Base-by-base conservation (phyloP, 805 yeast genomes). In the Sugiyamaella qingdaonensis region DNA sequence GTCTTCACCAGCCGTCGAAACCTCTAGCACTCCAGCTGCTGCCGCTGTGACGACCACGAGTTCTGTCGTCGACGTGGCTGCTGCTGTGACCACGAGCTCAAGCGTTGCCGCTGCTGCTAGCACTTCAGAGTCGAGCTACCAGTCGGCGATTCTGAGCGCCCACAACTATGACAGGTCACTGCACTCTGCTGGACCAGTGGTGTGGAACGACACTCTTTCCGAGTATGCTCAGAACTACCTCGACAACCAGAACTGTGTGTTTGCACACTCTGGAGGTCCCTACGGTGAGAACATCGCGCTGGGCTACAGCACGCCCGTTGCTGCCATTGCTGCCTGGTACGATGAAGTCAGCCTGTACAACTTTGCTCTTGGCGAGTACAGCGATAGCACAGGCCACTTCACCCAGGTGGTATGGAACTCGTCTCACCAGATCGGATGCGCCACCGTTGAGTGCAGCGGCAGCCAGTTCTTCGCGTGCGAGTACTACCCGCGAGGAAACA, bases 281-380 rank as follows among this genome's bases (percentile, higher is more conserved):
- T 83, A 81, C 67, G 95, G 95, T 52, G 95, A 87, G 67, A 87
- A 87, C 71, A 74, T 87, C 54, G 95, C 94, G n/a, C 74, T 80
- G 43, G 95, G 95, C 27, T 84, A 76, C 66, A 62, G 76, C 66
- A 61, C 71, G 47, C 68, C 80, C 2, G 68, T 68, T 37, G 66
- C 45, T 39, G 75, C 66, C 24, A 82, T 84, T 10, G 75, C 75
- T 29, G 91, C 88, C 2, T 88, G 95, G 94, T 88, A 86, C 72
- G 73, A 77, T 57, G 95, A 87, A 68, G 76, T 81, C 51, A 53
- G 61, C 44, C 48, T 64, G 5, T 86, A 84, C 72, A 70, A 78
- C 64, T 82, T 75, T 68, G 66, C 74, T 32, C 72, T 71, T 59
- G 73, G 69, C 1, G 57, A 54, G 33, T 68, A 73, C 68, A 61